Evolutionary conservation across 495 filamentous ascomycete genomes (phyloP), one percentile per base, ranked within the genome.

Genomic region (Aspergillus cristatus): DNA sequence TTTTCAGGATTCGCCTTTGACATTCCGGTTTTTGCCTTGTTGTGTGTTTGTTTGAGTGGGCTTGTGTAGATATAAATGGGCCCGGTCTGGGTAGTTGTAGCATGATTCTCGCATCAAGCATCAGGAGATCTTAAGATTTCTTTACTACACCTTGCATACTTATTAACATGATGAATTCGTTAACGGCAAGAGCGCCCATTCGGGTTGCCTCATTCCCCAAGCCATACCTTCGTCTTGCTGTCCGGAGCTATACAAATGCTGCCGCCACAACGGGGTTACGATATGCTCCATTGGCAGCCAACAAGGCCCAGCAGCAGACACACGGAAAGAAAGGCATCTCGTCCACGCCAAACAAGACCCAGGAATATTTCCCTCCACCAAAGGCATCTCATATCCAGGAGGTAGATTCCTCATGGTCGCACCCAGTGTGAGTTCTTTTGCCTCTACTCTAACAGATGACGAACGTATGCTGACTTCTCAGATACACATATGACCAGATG

Each of bases 401-500:
- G 29, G 50, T 65, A 8, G 40, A 53, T 26, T 42, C 62, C 3
- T 46, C 61, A 30, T 70, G 66, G 66, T 37, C 13, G 24, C 66
- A 70, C 38, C 66, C 66, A 33, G 50, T 70, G 66, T 70, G 58
- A 47, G 66, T 32, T 10, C 5, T 24, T 18, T 18, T n/a, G 16
- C 16, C 3, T 2, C 34, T 13, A 12, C 28, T 11, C 16, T 14
- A 18, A 7, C 6, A 34, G 11, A 14, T 22, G n/a, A 24, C 1
- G 20, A 25, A 31, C 11, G 20, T 18, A 20, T 10, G 25, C 45
- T 50, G 35, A 54, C 37, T 10, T 8, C 13, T 26, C n/a, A 78
- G 72, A 11, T 83, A 82, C 55, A 75, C 71, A 28, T 63, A 74
- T 37, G 54, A 72, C 20, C 72, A 87, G 47, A 84, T 88, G 77